These are phyloP conservation scores for Miamiensis avidus DNA, from an alignment of 169 alveolate genomes.

Conservation along the genomic window DNA sequence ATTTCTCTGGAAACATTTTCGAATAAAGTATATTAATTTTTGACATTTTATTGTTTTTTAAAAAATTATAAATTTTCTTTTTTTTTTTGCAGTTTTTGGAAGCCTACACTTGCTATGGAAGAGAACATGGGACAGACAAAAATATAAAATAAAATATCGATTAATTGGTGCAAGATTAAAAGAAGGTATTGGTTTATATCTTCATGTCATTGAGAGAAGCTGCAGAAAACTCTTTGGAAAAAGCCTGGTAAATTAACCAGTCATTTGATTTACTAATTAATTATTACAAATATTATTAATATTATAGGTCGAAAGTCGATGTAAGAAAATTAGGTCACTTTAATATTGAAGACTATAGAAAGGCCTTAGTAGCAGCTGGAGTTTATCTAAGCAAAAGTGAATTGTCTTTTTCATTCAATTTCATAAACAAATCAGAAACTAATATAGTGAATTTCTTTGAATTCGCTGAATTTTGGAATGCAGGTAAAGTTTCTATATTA, in stretches of 20 bases:
- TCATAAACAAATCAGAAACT: constrained; percentile 5
- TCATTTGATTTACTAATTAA: no score
- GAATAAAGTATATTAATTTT: not conserved
- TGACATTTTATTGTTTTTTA: no score
- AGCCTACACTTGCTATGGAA: constrained; percentile 18
- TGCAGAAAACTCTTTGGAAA: not conserved
- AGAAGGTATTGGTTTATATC: not conserved
- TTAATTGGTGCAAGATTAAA: not conserved
- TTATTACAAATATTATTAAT: no score
- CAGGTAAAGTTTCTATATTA: no score
- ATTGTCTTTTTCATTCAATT: constrained; percentile 10
- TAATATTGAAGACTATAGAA: constrained; percentile 20
- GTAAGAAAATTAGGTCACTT: constrained; percentile 14
- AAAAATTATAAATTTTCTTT: no score
- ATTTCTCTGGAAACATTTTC: not conserved
- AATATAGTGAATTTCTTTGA: constrained; percentile 7
- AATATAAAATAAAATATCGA: not conserved
- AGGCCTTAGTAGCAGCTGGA: constrained; percentile 13
- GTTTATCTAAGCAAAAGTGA: constrained; percentile 15
- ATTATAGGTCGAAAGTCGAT: constrained; percentile 14
- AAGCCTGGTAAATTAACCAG: not conserved
- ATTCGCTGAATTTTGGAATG: constrained; percentile 24
- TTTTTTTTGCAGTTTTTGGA: constrained; percentile 7
- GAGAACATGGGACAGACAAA: not conserved
- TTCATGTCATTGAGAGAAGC: not conserved